Evolutionary conservation across 345 rosid species (phyloP).

Genomic region (Hibiscus syriacus): DNA sequence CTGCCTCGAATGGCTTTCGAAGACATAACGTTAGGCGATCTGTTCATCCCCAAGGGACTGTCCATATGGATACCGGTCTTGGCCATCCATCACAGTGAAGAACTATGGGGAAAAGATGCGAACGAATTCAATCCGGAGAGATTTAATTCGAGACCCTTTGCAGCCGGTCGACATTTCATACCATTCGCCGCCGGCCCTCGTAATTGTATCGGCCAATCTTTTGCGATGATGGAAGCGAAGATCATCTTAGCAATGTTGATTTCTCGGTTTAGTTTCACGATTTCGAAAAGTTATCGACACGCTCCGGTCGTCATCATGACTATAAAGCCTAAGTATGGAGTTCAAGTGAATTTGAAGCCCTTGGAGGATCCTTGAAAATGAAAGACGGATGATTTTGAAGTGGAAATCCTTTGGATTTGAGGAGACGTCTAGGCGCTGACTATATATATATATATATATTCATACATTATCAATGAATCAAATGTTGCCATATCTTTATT

Average conservation of each 20-base stretch:
- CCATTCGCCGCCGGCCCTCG: slow-evolving; percentile 82
- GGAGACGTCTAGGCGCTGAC: neutral
- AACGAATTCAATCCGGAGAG: slow-evolving; percentile 82
- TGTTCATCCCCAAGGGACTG: slow-evolving; percentile 77
- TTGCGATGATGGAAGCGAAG: slow-evolving; percentile 85
- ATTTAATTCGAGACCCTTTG: slow-evolving; percentile 40
- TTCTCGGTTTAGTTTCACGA: slow-evolving; percentile 43
- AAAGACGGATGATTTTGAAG: neutral
- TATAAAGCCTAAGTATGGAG: slow-evolving; percentile 71
- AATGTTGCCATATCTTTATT: neutral
- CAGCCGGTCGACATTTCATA: slow-evolving; percentile 54
- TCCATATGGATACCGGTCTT: slow-evolving; percentile 93
- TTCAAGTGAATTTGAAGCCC: slow-evolving; percentile 53
- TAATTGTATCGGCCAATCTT: slow-evolving; percentile 69
- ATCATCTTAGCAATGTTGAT: slow-evolving; percentile 62
- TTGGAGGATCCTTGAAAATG: slow-evolving; percentile 14
- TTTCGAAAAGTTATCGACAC: slow-evolving; percentile 59
- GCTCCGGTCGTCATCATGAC: slow-evolving; percentile 71
- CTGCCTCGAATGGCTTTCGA: slow-evolving; percentile 92
- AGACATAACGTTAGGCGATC: slow-evolving; percentile 71
- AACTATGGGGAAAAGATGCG: slow-evolving; percentile 87
- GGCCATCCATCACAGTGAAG: slow-evolving; percentile 81
- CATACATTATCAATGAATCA: neutral
- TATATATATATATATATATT: too few relatives aligned
- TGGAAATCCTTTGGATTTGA: neutral